Conservation (phyloP, 306 rosid genomes). For the Senna tora region DNA sequence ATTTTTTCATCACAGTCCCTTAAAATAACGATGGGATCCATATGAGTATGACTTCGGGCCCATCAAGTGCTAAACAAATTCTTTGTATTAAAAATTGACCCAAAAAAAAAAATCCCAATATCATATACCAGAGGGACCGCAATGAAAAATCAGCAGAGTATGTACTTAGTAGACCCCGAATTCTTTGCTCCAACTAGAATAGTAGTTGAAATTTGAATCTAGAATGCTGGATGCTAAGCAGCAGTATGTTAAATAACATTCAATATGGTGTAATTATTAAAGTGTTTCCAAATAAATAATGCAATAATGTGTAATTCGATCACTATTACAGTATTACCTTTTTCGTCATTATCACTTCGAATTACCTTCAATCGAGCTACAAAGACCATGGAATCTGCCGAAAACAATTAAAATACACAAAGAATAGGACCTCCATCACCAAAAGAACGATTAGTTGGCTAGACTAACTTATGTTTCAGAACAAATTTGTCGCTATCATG, state of each 20-base stretch:
- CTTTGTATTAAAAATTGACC: no score
- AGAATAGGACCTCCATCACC: conserved; percentile 33
- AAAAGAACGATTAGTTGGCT: conserved; percentile 19
- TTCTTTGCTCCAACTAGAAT: no score
- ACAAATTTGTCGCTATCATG: conserved; percentile 22
- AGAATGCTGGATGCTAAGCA: no score
- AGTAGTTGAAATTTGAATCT: not conserved
- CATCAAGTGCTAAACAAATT: no score
- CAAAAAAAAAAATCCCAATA: no score
- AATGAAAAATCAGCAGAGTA: no score
- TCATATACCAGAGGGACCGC: no score
- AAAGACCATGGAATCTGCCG: conserved; percentile 35
- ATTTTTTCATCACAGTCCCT: no score
- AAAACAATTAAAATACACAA: conserved; percentile 38
- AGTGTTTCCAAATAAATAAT: conserved; percentile 5
- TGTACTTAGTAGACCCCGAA: no score
- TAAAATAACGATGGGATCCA: no score
- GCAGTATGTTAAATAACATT: no score
- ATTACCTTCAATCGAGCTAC: conserved; percentile 31
- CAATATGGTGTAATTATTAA: conserved; percentile 2
- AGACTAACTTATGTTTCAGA: conserved; percentile 7
- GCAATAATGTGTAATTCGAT: not conserved
- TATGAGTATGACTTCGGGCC: no score
- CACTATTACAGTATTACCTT: conserved; percentile 17
- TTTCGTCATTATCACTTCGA: conserved; percentile 55